Conservation (phyloP, 345 rosid genomes). For the Linum lewisii region DNA sequence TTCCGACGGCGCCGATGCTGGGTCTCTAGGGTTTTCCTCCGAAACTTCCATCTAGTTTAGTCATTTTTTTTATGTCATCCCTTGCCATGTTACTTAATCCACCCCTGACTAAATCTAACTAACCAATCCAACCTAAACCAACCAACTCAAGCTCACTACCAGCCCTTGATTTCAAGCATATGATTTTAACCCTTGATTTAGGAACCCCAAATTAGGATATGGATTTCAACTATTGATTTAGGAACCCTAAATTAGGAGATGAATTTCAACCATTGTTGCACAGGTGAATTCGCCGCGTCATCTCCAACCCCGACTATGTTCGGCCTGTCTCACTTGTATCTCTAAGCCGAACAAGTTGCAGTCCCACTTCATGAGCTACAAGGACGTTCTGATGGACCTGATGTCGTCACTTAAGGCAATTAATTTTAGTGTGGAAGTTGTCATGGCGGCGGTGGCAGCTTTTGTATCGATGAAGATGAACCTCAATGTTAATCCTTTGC, state of each 20-base stretch:
- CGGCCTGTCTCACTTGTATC: conserved; percentile 42
- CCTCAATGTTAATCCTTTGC: conserved; percentile 29
- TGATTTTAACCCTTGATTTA: not conserved
- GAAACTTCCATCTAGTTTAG: too few relatives aligned
- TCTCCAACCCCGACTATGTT: conserved; percentile 75
- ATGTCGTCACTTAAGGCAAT: conserved; percentile 46
- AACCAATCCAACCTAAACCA: too few relatives aligned
- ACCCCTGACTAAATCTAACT: too few relatives aligned
- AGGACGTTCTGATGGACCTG: conserved; percentile 45
- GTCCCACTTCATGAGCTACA: conserved; percentile 27
- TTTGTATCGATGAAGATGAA: conserved; percentile 11
- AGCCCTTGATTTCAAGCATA: too few relatives aligned
- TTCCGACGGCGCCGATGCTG: too few relatives aligned
- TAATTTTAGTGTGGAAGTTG: conserved; percentile 30
- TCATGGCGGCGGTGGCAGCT: conserved; percentile 9
- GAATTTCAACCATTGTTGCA: not conserved
- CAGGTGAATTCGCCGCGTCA: conserved; percentile 16
- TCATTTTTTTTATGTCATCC: too few relatives aligned
- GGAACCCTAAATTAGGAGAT: conserved; percentile 1
- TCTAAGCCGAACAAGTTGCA: conserved; percentile 34
- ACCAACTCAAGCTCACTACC: too few relatives aligned
- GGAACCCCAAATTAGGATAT: not conserved
- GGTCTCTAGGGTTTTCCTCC: too few relatives aligned
- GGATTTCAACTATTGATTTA: conserved; percentile 9
- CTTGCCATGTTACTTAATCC: too few relatives aligned